These are phyloP conservation scores for Tulasnella sp. DNA, from an alignment of 768 basidiomycete genomes.

Conservation along the genomic window DNA sequence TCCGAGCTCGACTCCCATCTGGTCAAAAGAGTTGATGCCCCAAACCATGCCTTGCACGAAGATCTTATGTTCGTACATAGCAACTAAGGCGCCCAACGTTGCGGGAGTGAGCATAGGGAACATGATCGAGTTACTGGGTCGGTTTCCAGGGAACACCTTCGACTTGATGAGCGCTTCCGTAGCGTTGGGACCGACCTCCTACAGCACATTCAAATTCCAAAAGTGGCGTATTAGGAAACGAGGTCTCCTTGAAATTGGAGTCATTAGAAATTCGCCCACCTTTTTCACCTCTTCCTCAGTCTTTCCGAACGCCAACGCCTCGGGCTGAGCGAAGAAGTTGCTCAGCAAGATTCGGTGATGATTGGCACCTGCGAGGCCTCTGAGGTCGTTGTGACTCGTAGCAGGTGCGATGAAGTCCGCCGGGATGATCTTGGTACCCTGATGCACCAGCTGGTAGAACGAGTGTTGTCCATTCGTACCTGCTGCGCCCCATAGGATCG, in stretches of 20 bases:
- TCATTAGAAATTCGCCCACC: constrained; percentile 18
- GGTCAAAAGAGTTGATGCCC: constrained; percentile 99
- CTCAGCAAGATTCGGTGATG: constrained; percentile 96
- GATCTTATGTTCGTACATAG: constrained; percentile 96
- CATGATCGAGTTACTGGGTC: constrained; percentile 91
- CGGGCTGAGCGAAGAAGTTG: constrained; percentile 98
- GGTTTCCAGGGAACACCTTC: constrained; percentile 97
- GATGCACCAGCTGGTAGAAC: constrained; percentile 96
- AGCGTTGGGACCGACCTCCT: constrained; percentile 43
- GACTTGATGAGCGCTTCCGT: constrained; percentile 84
- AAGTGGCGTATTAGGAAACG: no score
- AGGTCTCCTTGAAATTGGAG: background rate
- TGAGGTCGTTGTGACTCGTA: constrained; percentile 80
- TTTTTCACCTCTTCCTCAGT: constrained; percentile 71
- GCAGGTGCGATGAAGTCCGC: constrained; percentile 88
- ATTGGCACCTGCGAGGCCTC: constrained; percentile 44
- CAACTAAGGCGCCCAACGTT: constrained; percentile 78
- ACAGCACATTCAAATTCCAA: constrained; percentile 44
- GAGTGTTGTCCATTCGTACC: constrained; percentile 99
- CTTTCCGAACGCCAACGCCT: constrained; percentile 97
- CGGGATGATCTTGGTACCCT: constrained; percentile 86
- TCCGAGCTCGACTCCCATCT: constrained; percentile 99
- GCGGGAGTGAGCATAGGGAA: constrained; percentile 89
- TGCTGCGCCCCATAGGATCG: constrained; percentile 97
- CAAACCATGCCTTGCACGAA: constrained; percentile 94